Evolutionary conservation across 2,329 filamentous ascomycete species (phyloP).

Genomic region (Colletotrichum sansevieriae): DNA sequence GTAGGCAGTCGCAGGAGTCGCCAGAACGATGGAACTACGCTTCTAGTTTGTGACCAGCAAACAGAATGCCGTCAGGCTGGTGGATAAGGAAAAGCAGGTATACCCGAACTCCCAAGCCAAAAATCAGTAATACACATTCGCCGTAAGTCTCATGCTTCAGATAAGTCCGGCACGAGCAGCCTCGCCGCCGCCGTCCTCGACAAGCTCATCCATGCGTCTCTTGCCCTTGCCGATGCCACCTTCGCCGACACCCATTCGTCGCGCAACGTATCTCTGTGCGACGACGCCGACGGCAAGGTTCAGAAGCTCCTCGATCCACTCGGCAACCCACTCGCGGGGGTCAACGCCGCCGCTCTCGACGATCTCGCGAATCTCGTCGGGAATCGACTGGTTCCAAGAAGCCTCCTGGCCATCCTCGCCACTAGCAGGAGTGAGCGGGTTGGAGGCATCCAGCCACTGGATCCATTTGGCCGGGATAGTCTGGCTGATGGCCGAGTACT

Average conservation of each 20-base stretch:
- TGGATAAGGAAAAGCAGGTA: slow-evolving; percentile 32
- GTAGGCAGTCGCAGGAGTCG: background rate
- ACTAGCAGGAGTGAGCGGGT: slow-evolving; percentile 66
- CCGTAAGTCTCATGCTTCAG: slow-evolving; percentile 1
- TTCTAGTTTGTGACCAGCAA: slow-evolving; percentile 19
- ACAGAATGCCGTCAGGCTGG: slow-evolving; percentile 10
- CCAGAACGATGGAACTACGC: background rate
- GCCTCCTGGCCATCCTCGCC: slow-evolving; percentile 60
- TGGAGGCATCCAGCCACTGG: slow-evolving; percentile 87
- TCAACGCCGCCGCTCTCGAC: slow-evolving; percentile 83
- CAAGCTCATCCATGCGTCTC: slow-evolving; percentile 68
- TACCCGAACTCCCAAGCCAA: slow-evolving; percentile 36
- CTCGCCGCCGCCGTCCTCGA: slow-evolving; percentile 57
- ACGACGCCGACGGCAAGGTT: slow-evolving; percentile 84
- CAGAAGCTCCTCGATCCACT: slow-evolving; percentile 94
- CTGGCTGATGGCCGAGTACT: slow-evolving; percentile 87
- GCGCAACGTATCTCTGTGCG: slow-evolving; percentile 94
- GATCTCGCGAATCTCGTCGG: slow-evolving; percentile 89
- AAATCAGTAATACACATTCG: slow-evolving; percentile 2
- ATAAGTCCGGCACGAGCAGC: slow-evolving; percentile 41
- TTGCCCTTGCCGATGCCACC: slow-evolving; percentile 74
- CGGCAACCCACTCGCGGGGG: slow-evolving; percentile 95
- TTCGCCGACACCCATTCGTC: slow-evolving; percentile 95
- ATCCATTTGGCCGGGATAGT: slow-evolving; percentile 87
- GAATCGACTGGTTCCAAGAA: slow-evolving; percentile 60